Evolutionary conservation across 345 rosid species (phyloP).

Genomic region (Xanthoceras sorbifolium): DNA sequence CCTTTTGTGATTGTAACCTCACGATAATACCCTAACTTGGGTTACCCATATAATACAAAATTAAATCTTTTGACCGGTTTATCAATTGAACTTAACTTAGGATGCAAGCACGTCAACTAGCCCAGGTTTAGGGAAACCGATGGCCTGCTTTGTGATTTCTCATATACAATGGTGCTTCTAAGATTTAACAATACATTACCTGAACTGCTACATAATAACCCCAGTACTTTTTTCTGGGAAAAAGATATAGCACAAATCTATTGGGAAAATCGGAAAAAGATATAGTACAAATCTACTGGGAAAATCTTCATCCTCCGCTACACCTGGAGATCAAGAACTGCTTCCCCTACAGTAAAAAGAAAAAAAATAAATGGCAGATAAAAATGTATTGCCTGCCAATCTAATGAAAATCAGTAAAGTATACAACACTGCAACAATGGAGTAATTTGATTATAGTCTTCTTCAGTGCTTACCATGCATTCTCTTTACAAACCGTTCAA

Average conservation of each 20-base stretch:
- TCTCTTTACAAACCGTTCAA: slow-evolving; percentile 78
- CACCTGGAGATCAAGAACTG: slow-evolving; percentile 40
- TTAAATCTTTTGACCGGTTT: not conserved
- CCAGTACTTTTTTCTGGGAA: slow-evolving; percentile 22
- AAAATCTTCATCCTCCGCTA: slow-evolving; percentile 28
- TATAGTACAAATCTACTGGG: slow-evolving; percentile 19
- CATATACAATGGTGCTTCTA: slow-evolving; percentile 33
- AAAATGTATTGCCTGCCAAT: not conserved
- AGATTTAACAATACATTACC: slow-evolving; percentile 17
- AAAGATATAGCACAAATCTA: slow-evolving; percentile 23
- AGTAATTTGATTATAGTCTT: not conserved
- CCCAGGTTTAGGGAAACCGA: slow-evolving; percentile 14
- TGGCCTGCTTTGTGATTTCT: slow-evolving; percentile 21
- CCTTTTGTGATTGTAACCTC: not conserved
- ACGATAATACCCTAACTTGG: not conserved
- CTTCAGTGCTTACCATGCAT: slow-evolving; percentile 69
- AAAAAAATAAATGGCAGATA: slow-evolving; percentile 3
- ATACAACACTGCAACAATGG: not conserved
- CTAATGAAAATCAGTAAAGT: not conserved
- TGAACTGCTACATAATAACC: slow-evolving; percentile 22
- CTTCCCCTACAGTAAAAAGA: slow-evolving; percentile 46
- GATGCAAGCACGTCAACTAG: not conserved
- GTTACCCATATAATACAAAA: not conserved
- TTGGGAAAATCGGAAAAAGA: slow-evolving; percentile 17
- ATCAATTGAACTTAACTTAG: not conserved